phyloP scores from a whole-genome alignment of 257 asterid species.

The Phtheirospermum japonicum region DNA sequence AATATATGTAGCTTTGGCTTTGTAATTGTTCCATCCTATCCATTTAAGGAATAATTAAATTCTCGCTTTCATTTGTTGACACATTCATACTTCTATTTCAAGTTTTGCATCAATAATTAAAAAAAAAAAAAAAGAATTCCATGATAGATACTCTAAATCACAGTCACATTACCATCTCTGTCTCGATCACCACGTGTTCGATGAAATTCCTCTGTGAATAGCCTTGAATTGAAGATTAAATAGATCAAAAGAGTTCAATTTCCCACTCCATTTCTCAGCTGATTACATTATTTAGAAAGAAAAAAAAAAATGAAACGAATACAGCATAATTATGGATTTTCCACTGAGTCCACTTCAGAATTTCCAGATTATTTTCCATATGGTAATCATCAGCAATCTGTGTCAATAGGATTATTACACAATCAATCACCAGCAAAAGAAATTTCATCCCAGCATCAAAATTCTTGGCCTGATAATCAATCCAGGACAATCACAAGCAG shows the following conservation, averaged over 20 bases:
- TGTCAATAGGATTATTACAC: neutral
- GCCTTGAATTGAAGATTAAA: slow-evolving; percentile 18
- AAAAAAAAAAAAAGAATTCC: too few species aligned
- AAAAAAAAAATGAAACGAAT: slow-evolving; percentile 41
- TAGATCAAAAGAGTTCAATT: slow-evolving; percentile 6
- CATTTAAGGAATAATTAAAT: slow-evolving; percentile 30
- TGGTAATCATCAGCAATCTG: neutral
- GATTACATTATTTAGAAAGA: neutral
- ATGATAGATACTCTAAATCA: too few species aligned
- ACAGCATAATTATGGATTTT: slow-evolving; percentile 18
- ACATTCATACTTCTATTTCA: slow-evolving; percentile 32
- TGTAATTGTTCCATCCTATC: neutral
- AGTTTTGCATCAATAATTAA: slow-evolving; percentile 35
- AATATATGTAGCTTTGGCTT: neutral
- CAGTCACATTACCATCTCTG: too few species aligned
- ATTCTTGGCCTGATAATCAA: slow-evolving; percentile 30
- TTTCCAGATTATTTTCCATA: slow-evolving; percentile 28
- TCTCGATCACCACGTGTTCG: slow-evolving; percentile 19
- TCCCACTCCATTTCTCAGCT: neutral
- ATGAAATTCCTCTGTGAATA: neutral
- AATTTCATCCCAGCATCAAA: slow-evolving; percentile 30
- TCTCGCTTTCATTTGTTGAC: slow-evolving; percentile 36
- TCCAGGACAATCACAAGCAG: slow-evolving; percentile 41
- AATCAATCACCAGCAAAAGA: neutral
- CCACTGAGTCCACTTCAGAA: slow-evolving; percentile 29